Percentiles rank a stretch among this genome's conserved stretches.
phyloP scores from a whole-genome alignment of 1,284 basidiomycete genomes.

The Ganoderma resinaceum region DNA sequence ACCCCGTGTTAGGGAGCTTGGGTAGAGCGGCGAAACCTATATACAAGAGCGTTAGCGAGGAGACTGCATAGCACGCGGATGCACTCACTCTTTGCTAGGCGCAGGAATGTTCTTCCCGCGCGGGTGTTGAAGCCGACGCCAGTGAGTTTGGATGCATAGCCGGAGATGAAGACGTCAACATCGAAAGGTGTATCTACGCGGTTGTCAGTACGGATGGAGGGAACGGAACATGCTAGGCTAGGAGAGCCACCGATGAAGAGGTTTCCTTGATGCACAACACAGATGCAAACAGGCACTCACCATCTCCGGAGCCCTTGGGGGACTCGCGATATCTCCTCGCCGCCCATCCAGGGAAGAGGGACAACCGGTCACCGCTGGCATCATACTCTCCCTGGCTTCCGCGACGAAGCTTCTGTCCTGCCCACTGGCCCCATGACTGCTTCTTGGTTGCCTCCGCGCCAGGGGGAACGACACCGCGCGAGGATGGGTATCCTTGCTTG shows the following conservation, averaged over 20 bases:
- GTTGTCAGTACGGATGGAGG: background rate
- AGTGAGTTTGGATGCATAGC: slow-evolving; percentile 72
- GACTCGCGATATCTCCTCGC: slow-evolving; percentile 41
- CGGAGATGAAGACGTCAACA: slow-evolving; percentile 77
- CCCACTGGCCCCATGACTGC: slow-evolving; percentile 55
- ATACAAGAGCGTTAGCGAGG: background rate
- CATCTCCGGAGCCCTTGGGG: slow-evolving; percentile 20
- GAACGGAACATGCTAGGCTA: background rate
- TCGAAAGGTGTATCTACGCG: slow-evolving; percentile 59
- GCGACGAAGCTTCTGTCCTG: slow-evolving; percentile 50
- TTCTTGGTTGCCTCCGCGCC: slow-evolving; percentile 32
- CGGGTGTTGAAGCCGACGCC: slow-evolving; percentile 70
- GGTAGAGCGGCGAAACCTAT: slow-evolving; percentile 71
- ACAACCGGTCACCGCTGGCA: slow-evolving; percentile 41
- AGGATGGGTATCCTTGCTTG: slow-evolving; percentile 34
- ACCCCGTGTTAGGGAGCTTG: slow-evolving; percentile 41
- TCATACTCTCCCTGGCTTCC: slow-evolving; percentile 31
- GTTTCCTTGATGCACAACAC: background rate
- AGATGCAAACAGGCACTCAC: slow-evolving; percentile 20
- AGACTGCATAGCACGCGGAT: background rate
- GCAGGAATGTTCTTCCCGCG: slow-evolving; percentile 78
- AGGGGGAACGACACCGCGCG: slow-evolving; percentile 23
- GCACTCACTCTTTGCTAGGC: slow-evolving; percentile 73
- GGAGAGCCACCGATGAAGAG: background rate
- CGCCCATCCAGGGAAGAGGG: slow-evolving; percentile 52